These are phyloP conservation scores for Nyctanthes arbortristis DNA, from an alignment of 257 asterid species.

Conservation along the genomic window DNA sequence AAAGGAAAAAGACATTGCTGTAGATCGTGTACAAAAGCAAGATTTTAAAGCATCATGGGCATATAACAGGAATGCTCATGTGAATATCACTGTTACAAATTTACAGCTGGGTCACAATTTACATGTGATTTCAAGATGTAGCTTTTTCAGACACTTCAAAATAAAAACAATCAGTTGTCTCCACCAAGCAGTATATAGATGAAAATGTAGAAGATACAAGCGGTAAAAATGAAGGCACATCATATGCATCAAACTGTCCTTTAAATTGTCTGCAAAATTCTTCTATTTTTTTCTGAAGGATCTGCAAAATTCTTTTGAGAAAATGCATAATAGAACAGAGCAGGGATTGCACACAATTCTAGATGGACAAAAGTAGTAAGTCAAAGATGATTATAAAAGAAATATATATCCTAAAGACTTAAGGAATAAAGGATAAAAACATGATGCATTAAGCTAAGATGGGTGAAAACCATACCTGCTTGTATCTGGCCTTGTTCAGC, in stretches of 20 bases:
- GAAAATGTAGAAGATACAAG: neutral
- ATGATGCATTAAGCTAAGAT: neutral
- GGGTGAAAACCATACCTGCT: conserved; percentile 57
- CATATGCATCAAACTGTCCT: neutral
- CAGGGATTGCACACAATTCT: neutral
- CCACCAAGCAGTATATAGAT: neutral
- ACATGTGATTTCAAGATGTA: neutral
- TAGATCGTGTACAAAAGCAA: neutral
- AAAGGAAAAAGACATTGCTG: neutral
- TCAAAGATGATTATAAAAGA: neutral
- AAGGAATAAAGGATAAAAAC: neutral
- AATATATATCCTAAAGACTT: neutral
- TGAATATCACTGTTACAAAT: neutral
- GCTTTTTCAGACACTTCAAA: neutral
- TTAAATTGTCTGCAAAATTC: no score
- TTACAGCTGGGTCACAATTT: neutral
- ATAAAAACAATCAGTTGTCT: neutral
- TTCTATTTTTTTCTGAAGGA: no score
- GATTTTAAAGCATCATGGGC: neutral
- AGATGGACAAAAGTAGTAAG: neutral
- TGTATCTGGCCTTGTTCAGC: conserved; percentile 54
- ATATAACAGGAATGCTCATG: neutral
- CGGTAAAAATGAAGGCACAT: neutral
- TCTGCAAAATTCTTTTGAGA: neutral
- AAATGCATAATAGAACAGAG: no score